Evolutionary conservation across 768 basidiomycete species (phyloP).

Genomic region (Tylopilus sp.): DNA sequence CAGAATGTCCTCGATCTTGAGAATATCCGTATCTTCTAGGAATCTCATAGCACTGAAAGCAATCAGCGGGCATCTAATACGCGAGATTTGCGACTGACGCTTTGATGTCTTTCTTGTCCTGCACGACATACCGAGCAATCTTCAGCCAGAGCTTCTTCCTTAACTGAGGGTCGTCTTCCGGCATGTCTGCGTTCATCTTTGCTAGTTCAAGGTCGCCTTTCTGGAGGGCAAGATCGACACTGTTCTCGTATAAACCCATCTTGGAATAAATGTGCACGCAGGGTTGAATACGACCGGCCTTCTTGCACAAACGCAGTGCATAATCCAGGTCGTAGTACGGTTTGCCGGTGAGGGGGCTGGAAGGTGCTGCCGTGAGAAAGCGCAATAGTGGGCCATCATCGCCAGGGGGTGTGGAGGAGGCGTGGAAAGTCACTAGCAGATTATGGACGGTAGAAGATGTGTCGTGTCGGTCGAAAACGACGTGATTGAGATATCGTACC

Average conservation of each 20-base stretch:
- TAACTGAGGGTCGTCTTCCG: conserved; percentile 81
- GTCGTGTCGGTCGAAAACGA: conserved; percentile 77
- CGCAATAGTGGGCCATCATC: conserved; percentile 78
- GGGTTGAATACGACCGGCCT: conserved; percentile 73
- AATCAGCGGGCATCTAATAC: neutral
- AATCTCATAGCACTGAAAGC: conserved; percentile 86
- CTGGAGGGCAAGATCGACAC: conserved; percentile 90
- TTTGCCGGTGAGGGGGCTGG: conserved; percentile 75
- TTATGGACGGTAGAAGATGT: conserved; percentile 90
- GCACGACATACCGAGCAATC: conserved; percentile 97
- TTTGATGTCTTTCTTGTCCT: conserved; percentile 97
- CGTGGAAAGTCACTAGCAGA: conserved; percentile 84
- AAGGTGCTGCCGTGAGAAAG: conserved; percentile 79
- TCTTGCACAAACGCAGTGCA: conserved; percentile 88
- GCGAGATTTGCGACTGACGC: conserved; percentile 55
- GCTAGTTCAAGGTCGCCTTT: conserved; percentile 95
- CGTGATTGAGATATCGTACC: conserved; percentile 82
- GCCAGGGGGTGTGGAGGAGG: conserved; percentile 45
- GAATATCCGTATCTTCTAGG: conserved; percentile 87
- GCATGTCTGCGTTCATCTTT: conserved; percentile 92
- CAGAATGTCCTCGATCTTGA: conserved; percentile 98
- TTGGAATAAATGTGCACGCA: conserved; percentile 97
- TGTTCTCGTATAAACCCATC: conserved; percentile 96
- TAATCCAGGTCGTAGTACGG: conserved; percentile 98
- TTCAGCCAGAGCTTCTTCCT: conserved; percentile 97